Percentiles rank a stretch among this genome's conserved stretches.
These are phyloP conservation scores for Blyttiomyces sp. DNA, from an alignment of 371 early-diverging fungal species.

Conservation along the genomic window DNA sequence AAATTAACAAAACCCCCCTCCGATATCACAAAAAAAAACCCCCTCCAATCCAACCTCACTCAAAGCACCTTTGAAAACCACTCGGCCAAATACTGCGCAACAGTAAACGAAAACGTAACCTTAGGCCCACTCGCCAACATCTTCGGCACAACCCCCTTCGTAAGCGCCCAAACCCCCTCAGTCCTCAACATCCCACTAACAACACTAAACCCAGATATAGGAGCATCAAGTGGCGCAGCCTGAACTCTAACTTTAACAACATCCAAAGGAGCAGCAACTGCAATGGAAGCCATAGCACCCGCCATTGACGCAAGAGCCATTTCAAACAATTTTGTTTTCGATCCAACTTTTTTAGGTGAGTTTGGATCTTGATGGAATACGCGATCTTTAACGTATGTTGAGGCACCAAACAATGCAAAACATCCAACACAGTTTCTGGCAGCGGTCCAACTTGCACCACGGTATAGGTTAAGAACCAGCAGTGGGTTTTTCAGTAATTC, in stretches of 20 bases:
- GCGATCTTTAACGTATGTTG: slow-evolving; percentile 86
- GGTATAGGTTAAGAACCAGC: slow-evolving; percentile 81
- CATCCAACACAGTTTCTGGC: slow-evolving; percentile 91
- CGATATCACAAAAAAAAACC: neutral
- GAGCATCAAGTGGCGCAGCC: slow-evolving; percentile 81
- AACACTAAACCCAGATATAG: slow-evolving; percentile 76
- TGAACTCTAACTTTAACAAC: slow-evolving; percentile 92
- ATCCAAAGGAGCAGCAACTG: slow-evolving; percentile 91
- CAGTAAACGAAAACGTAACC: slow-evolving; percentile 89
- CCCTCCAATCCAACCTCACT: neutral
- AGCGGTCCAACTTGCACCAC: slow-evolving; percentile 91
- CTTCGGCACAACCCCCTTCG: slow-evolving; percentile 92
- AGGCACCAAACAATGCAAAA: slow-evolving; percentile 90
- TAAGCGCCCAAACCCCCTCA: slow-evolving; percentile 83
- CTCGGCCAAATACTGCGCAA: slow-evolving; percentile 69
- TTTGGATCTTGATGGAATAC: slow-evolving; percentile 60
- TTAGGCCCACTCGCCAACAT: slow-evolving; percentile 80
- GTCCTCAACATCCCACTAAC: slow-evolving; percentile 73
- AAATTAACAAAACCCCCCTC: neutral
- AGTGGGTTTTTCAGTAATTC: slow-evolving; percentile 1
- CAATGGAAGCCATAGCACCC: slow-evolving; percentile 87
- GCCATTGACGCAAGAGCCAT: slow-evolving; percentile 78
- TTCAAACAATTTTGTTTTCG: slow-evolving; percentile 50
- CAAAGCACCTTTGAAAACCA: slow-evolving; percentile 7
- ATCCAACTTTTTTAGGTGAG: slow-evolving; percentile 50